Conservation (phyloP, 495 filamentous ascomycete species). For the Penicillium samsonianum region DNA sequence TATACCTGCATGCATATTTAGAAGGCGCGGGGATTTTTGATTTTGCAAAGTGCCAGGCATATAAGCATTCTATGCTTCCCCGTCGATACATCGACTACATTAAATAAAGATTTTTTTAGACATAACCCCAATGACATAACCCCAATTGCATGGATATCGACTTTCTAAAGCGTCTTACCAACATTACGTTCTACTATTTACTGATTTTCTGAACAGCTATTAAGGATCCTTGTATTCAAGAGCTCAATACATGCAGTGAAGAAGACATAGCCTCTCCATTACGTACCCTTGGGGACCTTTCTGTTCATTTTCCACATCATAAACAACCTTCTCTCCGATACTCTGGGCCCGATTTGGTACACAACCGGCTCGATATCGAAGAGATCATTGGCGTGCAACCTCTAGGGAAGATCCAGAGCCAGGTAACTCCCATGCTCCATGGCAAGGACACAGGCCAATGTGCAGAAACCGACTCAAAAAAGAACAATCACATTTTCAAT, state of each 20-base stretch:
- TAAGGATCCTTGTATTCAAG: neutral
- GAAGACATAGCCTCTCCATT: neutral
- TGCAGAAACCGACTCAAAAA: neutral
- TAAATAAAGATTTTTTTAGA: neutral
- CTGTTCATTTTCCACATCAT: neutral
- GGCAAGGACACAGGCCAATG: slow-evolving; percentile 1
- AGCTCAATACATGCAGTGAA: neutral
- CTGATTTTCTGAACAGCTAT: neutral
- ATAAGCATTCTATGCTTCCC: neutral
- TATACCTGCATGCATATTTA: slow-evolving; percentile 13
- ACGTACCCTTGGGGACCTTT: neutral
- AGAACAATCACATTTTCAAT: slow-evolving; percentile 23
- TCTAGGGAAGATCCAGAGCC: neutral
- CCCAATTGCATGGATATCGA: neutral
- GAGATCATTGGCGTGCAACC: neutral
- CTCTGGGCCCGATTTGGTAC: neutral
- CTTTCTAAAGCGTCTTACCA: neutral
- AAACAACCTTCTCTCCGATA: neutral
- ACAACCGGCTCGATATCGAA: neutral
- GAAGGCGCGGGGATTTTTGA: slow-evolving; percentile 9
- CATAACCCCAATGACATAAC: neutral
- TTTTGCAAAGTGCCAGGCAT: neutral
- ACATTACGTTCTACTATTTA: neutral
- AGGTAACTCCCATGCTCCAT: neutral
- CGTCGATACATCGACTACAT: neutral